phyloP scores from a whole-genome alignment of 306 rosid genomes.

The Fagus crenata region DNA sequence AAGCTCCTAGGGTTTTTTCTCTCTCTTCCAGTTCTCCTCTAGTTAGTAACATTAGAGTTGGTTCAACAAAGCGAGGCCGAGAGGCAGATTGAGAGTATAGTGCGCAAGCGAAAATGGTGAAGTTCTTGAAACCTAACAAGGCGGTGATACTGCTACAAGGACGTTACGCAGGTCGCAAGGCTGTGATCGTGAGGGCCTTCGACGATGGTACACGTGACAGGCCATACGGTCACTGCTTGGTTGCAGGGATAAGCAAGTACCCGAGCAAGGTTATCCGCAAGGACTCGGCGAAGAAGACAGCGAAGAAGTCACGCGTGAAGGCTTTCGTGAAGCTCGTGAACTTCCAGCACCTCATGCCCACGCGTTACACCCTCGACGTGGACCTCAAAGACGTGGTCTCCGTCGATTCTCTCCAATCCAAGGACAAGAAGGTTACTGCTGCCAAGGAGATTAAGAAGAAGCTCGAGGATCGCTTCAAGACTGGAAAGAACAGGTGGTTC shows the following conservation, averaged over 20 bases:
- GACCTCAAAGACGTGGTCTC: slow-evolving; percentile 44
- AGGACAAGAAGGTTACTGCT: slow-evolving; percentile 38
- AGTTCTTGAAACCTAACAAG: slow-evolving; percentile 39
- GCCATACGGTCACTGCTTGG: slow-evolving; percentile 41
- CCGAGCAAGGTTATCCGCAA: slow-evolving; percentile 38
- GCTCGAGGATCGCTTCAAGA: slow-evolving; percentile 40
- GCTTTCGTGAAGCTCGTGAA: slow-evolving; percentile 44
- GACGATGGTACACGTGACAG: slow-evolving; percentile 45
- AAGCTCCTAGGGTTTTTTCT: too few relatives aligned
- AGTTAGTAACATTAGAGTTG: too few relatives aligned
- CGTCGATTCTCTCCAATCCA: slow-evolving; percentile 22
- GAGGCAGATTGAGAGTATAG: not conserved
- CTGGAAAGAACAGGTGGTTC: slow-evolving; percentile 53
- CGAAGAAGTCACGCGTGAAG: slow-evolving; percentile 44
- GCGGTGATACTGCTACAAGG: slow-evolving; percentile 46
- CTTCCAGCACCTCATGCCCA: slow-evolving; percentile 44
- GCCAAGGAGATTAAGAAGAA: slow-evolving; percentile 45
- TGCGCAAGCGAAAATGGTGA: slow-evolving; percentile 32
- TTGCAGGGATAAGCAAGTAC: slow-evolving; percentile 40
- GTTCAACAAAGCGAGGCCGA: not conserved
- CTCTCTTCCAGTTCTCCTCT: too few relatives aligned
- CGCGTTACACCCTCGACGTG: slow-evolving; percentile 46
- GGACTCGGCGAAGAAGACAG: slow-evolving; percentile 40
- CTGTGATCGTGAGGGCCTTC: slow-evolving; percentile 33
- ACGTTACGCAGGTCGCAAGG: slow-evolving; percentile 40